Evolutionary conservation across 352 stramenopile genomes (phyloP).

Genomic region (Pythium biforme): DNA sequence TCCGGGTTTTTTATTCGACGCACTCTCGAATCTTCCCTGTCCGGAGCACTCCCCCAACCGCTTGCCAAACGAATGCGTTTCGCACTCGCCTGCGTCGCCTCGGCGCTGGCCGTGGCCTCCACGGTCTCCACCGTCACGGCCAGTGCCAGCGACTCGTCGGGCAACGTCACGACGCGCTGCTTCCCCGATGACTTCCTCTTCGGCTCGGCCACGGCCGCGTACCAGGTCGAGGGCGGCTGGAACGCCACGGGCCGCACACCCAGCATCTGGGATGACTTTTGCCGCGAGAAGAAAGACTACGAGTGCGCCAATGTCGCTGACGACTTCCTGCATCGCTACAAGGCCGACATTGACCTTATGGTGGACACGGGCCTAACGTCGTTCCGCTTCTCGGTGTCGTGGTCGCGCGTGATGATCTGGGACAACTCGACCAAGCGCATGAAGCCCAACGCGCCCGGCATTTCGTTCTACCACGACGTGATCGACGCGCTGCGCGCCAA

Average conservation of each 20-base stretch:
- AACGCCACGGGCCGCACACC: constrained; percentile 74
- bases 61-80: too few species aligned
- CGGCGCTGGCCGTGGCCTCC: neutral
- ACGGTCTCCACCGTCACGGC: neutral
- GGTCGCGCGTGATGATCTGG: constrained; percentile 89
- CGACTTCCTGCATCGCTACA: constrained; percentile 92
- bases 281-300: constrained; percentile 52
- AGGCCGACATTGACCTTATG: constrained; percentile 93
- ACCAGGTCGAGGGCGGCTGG: constrained; percentile 93
- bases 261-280: constrained; percentile 95
- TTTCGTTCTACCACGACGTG: constrained; percentile 93
- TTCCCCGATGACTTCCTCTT: constrained; percentile 82
- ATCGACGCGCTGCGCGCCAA: constrained; percentile 79
- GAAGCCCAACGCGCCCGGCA: constrained; percentile 76
- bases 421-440: constrained; percentile 52
- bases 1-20: too few species aligned
- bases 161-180: constrained; percentile 35
- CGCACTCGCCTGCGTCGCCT: neutral
- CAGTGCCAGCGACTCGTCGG: neutral
- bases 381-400: constrained; percentile 93
- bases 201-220: constrained; percentile 87
- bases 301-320: constrained; percentile 91
- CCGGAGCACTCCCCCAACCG: too few species aligned
- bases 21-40: constrained; percentile 1
- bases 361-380: constrained; percentile 85